Conservation (phyloP, 2,329 filamentous ascomycete species). For the Fusarium citri region DNA sequence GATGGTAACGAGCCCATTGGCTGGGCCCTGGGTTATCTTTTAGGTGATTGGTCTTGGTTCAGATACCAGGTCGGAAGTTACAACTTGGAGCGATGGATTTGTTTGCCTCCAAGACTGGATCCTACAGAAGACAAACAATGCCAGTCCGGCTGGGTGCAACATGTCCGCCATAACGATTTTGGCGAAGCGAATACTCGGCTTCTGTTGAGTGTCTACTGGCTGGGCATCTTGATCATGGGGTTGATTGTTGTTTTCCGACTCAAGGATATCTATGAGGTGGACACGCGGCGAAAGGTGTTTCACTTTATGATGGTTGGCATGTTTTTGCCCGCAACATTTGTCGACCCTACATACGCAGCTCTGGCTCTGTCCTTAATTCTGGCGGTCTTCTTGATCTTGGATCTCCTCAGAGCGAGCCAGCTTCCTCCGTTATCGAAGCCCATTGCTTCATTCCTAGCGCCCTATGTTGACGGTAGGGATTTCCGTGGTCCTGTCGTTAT, state of each 20-base stretch:
- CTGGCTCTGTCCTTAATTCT: constrained; percentile 84
- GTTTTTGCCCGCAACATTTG: constrained; percentile 86
- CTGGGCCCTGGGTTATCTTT: constrained; percentile 90
- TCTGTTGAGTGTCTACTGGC: constrained; percentile 78
- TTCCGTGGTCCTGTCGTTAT: constrained; percentile 94
- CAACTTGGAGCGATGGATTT: constrained; percentile 80
- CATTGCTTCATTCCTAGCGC: constrained; percentile 86
- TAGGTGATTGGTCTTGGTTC: constrained; percentile 81
- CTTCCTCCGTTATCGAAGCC: constrained; percentile 89
- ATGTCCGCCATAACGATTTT: constrained; percentile 71
- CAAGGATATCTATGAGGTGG: constrained; percentile 84
- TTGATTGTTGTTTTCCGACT: constrained; percentile 80
- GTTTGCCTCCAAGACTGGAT: constrained; percentile 66
- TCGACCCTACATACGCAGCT: constrained; percentile 86
- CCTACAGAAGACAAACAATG: constrained; percentile 54
- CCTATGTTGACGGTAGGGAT: constrained; percentile 94
- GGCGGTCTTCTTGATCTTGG: constrained; percentile 86
- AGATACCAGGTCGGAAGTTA: constrained; percentile 76
- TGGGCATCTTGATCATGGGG: constrained; percentile 75
- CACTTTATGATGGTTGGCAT: constrained; percentile 99
- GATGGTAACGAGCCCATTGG: constrained; percentile 83
- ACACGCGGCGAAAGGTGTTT: constrained; percentile 96
- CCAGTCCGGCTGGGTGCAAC: constrained; percentile 70
- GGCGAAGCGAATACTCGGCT: constrained; percentile 87
- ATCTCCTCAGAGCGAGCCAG: constrained; percentile 90